A percentile compares a stretch with the other conserved stretches of the same genome.
Evolutionary conservation across 768 basidiomycete genomes (phyloP).

Genomic region (Lactarius sp.): DNA sequence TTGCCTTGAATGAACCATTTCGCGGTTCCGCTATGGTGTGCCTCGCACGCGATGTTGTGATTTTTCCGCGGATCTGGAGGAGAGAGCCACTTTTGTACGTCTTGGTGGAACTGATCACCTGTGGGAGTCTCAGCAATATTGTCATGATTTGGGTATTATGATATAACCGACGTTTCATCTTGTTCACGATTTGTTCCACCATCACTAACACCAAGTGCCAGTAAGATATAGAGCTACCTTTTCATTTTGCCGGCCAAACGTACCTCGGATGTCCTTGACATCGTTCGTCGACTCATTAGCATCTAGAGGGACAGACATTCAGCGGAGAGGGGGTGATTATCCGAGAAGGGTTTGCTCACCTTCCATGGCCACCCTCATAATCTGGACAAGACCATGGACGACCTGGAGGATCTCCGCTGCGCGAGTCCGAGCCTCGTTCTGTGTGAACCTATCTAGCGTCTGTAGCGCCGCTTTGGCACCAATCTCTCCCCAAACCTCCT

Average conservation of each 20-base stretch:
- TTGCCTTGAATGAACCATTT: no score
- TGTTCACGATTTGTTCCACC: background rate
- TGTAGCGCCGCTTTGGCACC: background rate
- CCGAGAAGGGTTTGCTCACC: background rate
- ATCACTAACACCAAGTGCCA: background rate
- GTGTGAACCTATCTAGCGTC: conserved; percentile 7
- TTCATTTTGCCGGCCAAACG: background rate
- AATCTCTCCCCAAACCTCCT: conserved; percentile 1
- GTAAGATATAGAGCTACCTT: background rate
- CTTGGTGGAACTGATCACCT: background rate
- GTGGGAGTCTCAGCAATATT: background rate
- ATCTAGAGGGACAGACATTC: background rate
- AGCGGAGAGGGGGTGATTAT: background rate
- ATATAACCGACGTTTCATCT: background rate
- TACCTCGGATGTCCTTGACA: background rate
- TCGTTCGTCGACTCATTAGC: background rate
- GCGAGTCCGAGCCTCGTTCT: conserved; percentile 1
- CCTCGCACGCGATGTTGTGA: no score
- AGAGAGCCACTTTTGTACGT: conserved; percentile 6
- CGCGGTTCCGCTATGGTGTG: no score
- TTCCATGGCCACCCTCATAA: background rate
- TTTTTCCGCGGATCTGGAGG: conserved; percentile 7
- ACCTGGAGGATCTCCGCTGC: conserved; percentile 2
- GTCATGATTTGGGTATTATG: background rate
- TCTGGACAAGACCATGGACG: background rate